phyloP scores from a whole-genome alignment of 768 basidiomycete genomes.

The Phaffia australis region DNA sequence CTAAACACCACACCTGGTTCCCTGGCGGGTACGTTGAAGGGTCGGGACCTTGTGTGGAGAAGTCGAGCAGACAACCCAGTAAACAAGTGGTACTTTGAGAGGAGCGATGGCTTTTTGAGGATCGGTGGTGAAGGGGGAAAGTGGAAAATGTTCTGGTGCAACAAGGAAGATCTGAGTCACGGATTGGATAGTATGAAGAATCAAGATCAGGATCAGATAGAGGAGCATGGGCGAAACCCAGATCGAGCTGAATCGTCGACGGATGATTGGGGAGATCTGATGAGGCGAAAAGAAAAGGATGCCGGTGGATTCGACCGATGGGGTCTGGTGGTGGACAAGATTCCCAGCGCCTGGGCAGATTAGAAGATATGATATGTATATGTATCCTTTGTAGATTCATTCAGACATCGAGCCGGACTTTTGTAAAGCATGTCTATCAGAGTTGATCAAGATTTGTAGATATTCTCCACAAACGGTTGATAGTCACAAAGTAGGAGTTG shows the following conservation, averaged over 20 bases:
- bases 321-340: constrained; percentile 55
- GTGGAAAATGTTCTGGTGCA: constrained; percentile 98
- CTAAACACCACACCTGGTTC: constrained; percentile 87
- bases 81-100: constrained; percentile 99
- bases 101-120: constrained; percentile 78
- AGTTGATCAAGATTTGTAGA: too few species aligned
- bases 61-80: constrained; percentile 85
- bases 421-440: too few species aligned
- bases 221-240: constrained; percentile 1
- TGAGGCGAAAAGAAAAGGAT: constrained; percentile 42
- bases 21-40: constrained; percentile 73
- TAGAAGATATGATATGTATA: background rate
- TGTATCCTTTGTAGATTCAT: too few species aligned
- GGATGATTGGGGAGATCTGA: constrained; percentile 1
- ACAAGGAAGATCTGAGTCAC: constrained; percentile 60
- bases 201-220: background rate
- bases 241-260: background rate
- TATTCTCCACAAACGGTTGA: too few species aligned
- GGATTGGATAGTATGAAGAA: background rate
- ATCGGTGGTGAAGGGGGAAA: constrained; percentile 46
- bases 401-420: too few species aligned
- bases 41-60: constrained; percentile 93
- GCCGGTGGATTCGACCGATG: constrained; percentile 57
- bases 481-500: too few species aligned
- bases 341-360: constrained; percentile 64